Evolutionary conservation across 176 grass and related monocot genomes (phyloP), one percentile per base, ranked within the genome.

Genomic region (Saccharum spontaneum): DNA sequence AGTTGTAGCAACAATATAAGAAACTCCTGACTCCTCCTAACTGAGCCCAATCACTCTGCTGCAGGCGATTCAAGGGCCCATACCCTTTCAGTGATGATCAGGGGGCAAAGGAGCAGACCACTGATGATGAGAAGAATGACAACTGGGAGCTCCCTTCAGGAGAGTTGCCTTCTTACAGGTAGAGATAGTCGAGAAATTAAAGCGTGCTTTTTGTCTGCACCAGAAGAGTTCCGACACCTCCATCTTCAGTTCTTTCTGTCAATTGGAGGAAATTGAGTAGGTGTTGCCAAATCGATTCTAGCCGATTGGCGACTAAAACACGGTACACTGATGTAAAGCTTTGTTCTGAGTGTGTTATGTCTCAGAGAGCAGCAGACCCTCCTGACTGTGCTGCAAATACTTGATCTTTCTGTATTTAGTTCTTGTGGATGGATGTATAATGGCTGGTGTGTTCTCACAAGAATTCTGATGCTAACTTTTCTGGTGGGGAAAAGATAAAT

Each of bases 131-230:
- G 34, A 20, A 67, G 39, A 34, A 61, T 17, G 86, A 91, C 86
- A 88, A 91, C 26, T 91, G 90, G 90, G 86, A 86, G 23, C 73
- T 91, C 46, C 83, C 86, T 52, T 73, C 75, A 22, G 90, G 90
- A 52, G 23, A 86, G 60, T 64, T 91, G 73, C 90, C 86, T 46
- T 83, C 83, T 67, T 83, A 73, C 79, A 66, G 57, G 83, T 85
- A 79, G 57, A 59, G 60, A 39, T 10, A 85, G 67, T 36, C 24
- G 10, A 84, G 10, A 39, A 26, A 46, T 24, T 13, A 2, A 24
- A 17, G 16, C 11, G 15, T 76, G n/a, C 3, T 14, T 75, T 75
- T n/a, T 17, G 18, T 30, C 45, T 23, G 38, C 44, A 1, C 43
- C 41, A 0, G 0, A 67, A 80, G 70, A 37, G 40, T 62, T 48